A percentile compares a stretch with the other conserved stretches of the same genome.
Conservation (phyloP, 75 land plant species). For the Cupressus sempervirens region DNA sequence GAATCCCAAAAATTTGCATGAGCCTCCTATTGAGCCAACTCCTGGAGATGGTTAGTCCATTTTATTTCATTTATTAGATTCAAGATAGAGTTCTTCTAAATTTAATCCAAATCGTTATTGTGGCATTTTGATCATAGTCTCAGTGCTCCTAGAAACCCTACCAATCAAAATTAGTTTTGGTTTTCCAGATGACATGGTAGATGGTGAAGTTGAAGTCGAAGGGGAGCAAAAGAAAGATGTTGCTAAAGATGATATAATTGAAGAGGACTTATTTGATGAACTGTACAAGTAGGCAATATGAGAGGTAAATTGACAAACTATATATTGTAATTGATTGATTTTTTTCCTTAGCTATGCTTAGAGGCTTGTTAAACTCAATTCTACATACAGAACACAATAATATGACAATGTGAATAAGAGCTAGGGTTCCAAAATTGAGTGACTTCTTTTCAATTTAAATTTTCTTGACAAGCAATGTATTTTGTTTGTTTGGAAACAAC, state of each 20-base stretch:
- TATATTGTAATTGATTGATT: background rate
- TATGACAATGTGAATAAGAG: background rate
- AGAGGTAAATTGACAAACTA: constrained; percentile 27
- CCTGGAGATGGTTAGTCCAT: background rate
- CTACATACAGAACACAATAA: background rate
- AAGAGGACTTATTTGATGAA: constrained; percentile 56
- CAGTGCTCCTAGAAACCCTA: background rate
- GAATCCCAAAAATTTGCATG: constrained; percentile 57
- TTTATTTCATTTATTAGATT: background rate
- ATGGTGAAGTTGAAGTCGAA: background rate
- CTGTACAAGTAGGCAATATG: constrained; percentile 34
- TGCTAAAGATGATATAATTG: constrained; percentile 22
- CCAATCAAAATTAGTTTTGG: background rate
- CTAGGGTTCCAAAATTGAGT: background rate
- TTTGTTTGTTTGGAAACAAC: background rate
- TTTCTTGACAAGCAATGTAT: background rate
- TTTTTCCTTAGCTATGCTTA: background rate
- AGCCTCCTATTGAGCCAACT: constrained; percentile 22
- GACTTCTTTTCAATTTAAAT: background rate
- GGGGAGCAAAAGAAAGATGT: background rate
- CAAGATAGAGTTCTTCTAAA: background rate
- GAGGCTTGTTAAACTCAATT: background rate
- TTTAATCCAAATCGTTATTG: background rate
- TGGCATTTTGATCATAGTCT: background rate
- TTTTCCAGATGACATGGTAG: constrained; percentile 12